Evolutionary conservation across 1,139 yeast species (phyloP).

Genomic region (Yamadazyma pseudoaaseri): DNA sequence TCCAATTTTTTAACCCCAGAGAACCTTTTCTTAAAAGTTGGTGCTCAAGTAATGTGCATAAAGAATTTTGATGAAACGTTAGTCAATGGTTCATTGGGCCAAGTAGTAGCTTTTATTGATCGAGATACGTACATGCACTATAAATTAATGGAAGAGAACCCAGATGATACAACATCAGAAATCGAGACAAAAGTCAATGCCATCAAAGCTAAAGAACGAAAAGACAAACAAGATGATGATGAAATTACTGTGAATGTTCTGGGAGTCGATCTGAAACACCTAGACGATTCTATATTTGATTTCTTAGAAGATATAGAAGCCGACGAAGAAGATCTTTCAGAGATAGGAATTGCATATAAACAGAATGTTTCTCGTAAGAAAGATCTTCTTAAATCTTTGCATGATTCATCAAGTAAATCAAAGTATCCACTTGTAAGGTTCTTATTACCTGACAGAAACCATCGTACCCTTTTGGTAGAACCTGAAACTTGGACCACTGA

Average conservation of each 20-base stretch:
- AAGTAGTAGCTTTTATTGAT: slow-evolving; percentile 50
- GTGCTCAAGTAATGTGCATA: slow-evolving; percentile 95
- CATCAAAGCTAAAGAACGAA: slow-evolving; percentile 4
- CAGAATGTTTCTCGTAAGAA: slow-evolving; percentile 20
- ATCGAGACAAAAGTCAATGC: slow-evolving; percentile 11
- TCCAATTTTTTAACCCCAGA: slow-evolving; percentile 74
- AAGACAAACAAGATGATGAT: slow-evolving; percentile 10
- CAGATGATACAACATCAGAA: slow-evolving; percentile 18
- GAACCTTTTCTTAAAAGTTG: slow-evolving; percentile 61
- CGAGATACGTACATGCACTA: slow-evolving; percentile 33
- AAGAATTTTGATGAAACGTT: slow-evolving; percentile 84
- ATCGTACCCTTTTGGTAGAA: slow-evolving; percentile 60
- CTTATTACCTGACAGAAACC: slow-evolving; percentile 63
- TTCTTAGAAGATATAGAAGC: slow-evolving; percentile 13
- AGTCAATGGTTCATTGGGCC: slow-evolving; percentile 93
- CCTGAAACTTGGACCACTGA: slow-evolving; percentile 46
- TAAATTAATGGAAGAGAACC: slow-evolving; percentile 19
- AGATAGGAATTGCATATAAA: slow-evolving; percentile 7
- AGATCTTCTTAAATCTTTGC: slow-evolving; percentile 17
- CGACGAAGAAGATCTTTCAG: slow-evolving; percentile 7
- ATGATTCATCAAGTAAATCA: slow-evolving; percentile 24
- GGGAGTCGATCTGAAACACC: slow-evolving; percentile 6
- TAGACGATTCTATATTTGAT: slow-evolving; percentile 25
- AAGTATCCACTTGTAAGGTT: slow-evolving; percentile 77
- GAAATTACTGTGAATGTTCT: slow-evolving; percentile 6